A percentile compares a stretch with the other conserved stretches of the same genome.
phyloP scores from a whole-genome alignment of 306 rosid genomes.

The Lablab purpureus region DNA sequence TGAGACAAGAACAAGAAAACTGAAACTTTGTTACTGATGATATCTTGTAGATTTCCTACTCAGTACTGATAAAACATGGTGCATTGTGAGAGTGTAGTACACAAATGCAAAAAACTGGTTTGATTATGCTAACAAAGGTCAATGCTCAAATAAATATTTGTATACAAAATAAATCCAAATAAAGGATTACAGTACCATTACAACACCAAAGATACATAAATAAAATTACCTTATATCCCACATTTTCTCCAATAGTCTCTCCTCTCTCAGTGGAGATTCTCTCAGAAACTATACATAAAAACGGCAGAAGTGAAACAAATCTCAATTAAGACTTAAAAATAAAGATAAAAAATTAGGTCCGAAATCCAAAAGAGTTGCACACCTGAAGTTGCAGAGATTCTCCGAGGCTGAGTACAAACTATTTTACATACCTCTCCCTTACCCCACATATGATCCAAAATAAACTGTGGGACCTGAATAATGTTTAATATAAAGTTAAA shows the following conservation, averaged over 20 bases:
- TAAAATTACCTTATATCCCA: slow-evolving; percentile 91
- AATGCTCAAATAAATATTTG: slow-evolving; percentile 11
- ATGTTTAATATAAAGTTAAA: slow-evolving; percentile 41
- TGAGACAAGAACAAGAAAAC: slow-evolving; percentile 13
- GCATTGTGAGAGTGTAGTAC: slow-evolving; percentile 1
- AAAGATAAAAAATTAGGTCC: slow-evolving; percentile 9
- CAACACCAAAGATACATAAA: slow-evolving; percentile 39
- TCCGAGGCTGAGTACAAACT: slow-evolving; percentile 97
- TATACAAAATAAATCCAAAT: slow-evolving; percentile 17
- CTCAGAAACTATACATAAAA: slow-evolving; percentile 78
- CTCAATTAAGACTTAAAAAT: slow-evolving; percentile 30
- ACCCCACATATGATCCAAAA: slow-evolving; percentile 90
- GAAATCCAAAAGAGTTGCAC: slow-evolving; percentile 20
- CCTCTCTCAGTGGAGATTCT: slow-evolving; percentile 91
- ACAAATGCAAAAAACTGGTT: slow-evolving; percentile 16
- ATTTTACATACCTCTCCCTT: slow-evolving; percentile 84
- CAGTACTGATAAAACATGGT: neutral
- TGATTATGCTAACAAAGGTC: slow-evolving; percentile 5
- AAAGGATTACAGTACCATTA: slow-evolving; percentile 8
- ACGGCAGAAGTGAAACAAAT: slow-evolving; percentile 33
- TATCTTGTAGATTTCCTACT: slow-evolving; percentile 14
- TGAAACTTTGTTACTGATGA: slow-evolving; percentile 12
- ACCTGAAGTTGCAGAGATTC: slow-evolving; percentile 96
- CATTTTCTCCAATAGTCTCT: slow-evolving; percentile 69
- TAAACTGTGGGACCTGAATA: slow-evolving; percentile 90